Evolutionary conservation across 1,284 basidiomycete genomes (phyloP).

Genomic region (Malassezia yamatoensis): DNA sequence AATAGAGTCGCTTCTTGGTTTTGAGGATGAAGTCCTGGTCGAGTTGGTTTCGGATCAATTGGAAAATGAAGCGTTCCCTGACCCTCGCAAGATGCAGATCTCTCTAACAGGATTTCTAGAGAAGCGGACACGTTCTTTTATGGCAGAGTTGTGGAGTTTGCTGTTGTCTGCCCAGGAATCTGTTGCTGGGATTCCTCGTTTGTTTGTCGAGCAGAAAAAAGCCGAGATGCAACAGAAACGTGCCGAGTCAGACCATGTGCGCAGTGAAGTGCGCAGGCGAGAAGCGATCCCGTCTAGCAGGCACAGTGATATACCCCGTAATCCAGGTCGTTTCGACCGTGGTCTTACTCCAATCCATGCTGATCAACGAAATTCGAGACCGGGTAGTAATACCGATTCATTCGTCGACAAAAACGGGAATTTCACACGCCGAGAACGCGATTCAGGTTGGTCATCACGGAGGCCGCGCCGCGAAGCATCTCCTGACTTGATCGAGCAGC

Average conservation of each 20-base stretch:
- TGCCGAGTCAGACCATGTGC: neutral
- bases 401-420: constrained; percentile 14
- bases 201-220: constrained; percentile 91
- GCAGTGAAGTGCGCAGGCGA: constrained; percentile 9
- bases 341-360: constrained; percentile 11
- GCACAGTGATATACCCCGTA: neutral
- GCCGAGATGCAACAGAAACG: constrained; percentile 68
- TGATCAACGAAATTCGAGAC: neutral
- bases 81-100: constrained; percentile 91
- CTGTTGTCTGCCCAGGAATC: constrained; percentile 81
- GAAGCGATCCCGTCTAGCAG: neutral
- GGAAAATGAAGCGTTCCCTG: constrained; percentile 78
- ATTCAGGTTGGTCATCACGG: constrained; percentile 7
- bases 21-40: constrained; percentile 92
- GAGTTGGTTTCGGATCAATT: constrained; percentile 89
- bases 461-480: no score
- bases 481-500: no score
- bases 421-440: constrained; percentile 11
- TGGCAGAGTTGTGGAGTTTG: constrained; percentile 76
- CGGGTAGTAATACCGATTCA: neutral
- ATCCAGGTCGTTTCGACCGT: constrained; percentile 14
- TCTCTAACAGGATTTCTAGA: constrained; percentile 79
- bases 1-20: constrained; percentile 74
- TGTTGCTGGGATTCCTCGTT: constrained; percentile 77
- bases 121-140: constrained; percentile 66